Base-by-base conservation (phyloP, 441 rosid genomes). In the Viola pubescens region DNA sequence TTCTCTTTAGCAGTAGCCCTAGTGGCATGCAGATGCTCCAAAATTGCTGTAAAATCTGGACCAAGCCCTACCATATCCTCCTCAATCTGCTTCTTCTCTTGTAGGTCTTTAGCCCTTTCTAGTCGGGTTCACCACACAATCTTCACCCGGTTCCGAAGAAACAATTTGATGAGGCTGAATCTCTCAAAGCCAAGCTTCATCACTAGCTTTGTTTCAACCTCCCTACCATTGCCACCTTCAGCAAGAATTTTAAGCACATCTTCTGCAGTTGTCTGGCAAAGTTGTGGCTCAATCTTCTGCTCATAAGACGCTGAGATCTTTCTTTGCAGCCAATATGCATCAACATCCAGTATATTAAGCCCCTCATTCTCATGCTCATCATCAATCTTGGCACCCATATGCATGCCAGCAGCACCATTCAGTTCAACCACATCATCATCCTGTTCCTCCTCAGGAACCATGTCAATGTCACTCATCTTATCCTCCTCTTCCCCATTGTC, bases 271-370 rank as follows among this genome's bases (percentile, higher is more conserved):
- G 76, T 87, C 60, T 84, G 94, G 74, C 97, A 84, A 75, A 79
- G 82, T 48, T 81, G 89, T 16, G 94, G 89, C 67, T 92, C 96
- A 65, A 89, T 84, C 71, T 89, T 77, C 68, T 86, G 88, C 41
- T 81, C 89, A 72, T 73, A 87, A 62, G 94, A 91, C 73, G 81
- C 90, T 37, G 97, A 86, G 57, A 89, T 82, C 84, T 87, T 88
- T 70, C 96, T 82, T 72, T 92, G 95, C 50, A 92, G 96, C 95
- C 98, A 89, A 72, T 92, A 83, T 40, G 98, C 95, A 79, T 86
- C 98, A 67, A 94, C 84, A 47, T 89, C 97, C 81, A 84, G 97
- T 56, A 88, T 96, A 76, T 87, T 87, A 61, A 89, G 78, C 71
- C 70, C 70, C 64, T 71, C 68, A n/a, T 91, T 96, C 72, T 85